A percentile compares a stretch with the other conserved stretches of the same genome.
These are phyloP conservation scores for Friedmanniomyces endolithicus DNA, from an alignment of 495 filamentous ascomycete genomes.

Conservation along the genomic window DNA sequence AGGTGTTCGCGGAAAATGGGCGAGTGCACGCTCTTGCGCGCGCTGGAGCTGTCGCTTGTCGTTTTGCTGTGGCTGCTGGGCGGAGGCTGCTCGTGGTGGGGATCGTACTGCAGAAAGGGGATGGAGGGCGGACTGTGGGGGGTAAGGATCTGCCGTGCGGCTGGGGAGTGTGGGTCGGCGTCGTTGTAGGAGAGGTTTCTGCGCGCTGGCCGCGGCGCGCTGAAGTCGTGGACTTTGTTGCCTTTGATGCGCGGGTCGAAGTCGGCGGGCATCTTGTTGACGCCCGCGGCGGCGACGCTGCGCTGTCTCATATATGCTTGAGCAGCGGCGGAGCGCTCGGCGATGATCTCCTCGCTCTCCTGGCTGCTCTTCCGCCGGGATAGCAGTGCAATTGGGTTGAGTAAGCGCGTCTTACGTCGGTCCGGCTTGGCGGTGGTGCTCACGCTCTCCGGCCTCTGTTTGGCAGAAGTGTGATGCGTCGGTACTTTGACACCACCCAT, in stretches of 20 bases:
- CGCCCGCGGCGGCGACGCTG: constrained; percentile 29
- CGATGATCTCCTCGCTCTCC: constrained; percentile 15
- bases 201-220: constrained; percentile 63
- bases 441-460: not conserved
- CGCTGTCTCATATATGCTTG: constrained; percentile 32
- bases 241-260: constrained; percentile 81
- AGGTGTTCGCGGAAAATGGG: constrained; percentile 12
- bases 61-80: not conserved
- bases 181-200: constrained; percentile 38
- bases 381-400: constrained; percentile 56
- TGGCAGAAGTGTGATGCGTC: constrained; percentile 9
- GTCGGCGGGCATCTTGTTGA: constrained; percentile 39
- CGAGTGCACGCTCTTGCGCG: constrained; percentile 1
- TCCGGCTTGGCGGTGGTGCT: constrained; percentile 23
- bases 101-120: not conserved
- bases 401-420: constrained; percentile 52
- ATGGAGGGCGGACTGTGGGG: not conserved
- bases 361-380: constrained; percentile 46
- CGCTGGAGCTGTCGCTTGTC: not conserved
- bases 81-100: not conserved
- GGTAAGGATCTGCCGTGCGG: not conserved
- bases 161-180: constrained; percentile 8
- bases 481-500: constrained; percentile 10
- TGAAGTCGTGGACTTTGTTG: constrained; percentile 82
- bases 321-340: constrained; percentile 35